Evolutionary conservation across 2,329 filamentous ascomycete genomes (phyloP).

Genomic region (Trichoderma endophyticum): DNA sequence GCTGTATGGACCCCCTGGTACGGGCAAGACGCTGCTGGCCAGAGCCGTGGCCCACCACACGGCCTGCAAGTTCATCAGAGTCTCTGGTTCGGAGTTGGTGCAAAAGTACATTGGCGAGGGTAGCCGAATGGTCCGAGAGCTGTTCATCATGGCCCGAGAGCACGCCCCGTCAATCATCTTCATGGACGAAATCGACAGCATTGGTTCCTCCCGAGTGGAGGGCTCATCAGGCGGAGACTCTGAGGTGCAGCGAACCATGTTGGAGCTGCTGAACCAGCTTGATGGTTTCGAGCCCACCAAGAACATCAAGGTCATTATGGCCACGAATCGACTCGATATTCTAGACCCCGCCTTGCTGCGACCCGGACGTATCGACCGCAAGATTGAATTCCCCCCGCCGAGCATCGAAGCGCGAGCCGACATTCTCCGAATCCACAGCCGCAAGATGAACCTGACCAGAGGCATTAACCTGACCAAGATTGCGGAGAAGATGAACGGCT

Average conservation of each 20-base stretch:
- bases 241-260: slow-evolving; percentile 97
- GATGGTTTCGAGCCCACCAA: slow-evolving; percentile 99
- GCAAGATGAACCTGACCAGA: slow-evolving; percentile 97
- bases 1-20: slow-evolving; percentile 93
- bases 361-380: slow-evolving; percentile 96
- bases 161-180: slow-evolving; percentile 99
- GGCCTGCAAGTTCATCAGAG: slow-evolving; percentile 98
- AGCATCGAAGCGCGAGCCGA: slow-evolving; percentile 95
- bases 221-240: slow-evolving; percentile 93
- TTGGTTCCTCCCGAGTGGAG: slow-evolving; percentile 94
- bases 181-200: slow-evolving; percentile 99
- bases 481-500: slow-evolving; percentile 99
- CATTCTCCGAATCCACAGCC: slow-evolving; percentile 94
- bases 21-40: slow-evolving; percentile 92
- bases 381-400: slow-evolving; percentile 98
- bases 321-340: slow-evolving; percentile 96
- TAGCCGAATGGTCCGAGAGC: slow-evolving; percentile 94
- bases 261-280: slow-evolving; percentile 96
- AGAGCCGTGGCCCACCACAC: slow-evolving; percentile 97
- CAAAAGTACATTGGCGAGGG: slow-evolving; percentile 99
- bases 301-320: slow-evolving; percentile 99
- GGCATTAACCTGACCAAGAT: slow-evolving; percentile 98
- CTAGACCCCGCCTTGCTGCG: slow-evolving; percentile 91
- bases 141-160: slow-evolving; percentile 98
- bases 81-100: slow-evolving; percentile 92